Conservation (phyloP, 768 basidiomycete species). For the Mycena capillaripes region DNA sequence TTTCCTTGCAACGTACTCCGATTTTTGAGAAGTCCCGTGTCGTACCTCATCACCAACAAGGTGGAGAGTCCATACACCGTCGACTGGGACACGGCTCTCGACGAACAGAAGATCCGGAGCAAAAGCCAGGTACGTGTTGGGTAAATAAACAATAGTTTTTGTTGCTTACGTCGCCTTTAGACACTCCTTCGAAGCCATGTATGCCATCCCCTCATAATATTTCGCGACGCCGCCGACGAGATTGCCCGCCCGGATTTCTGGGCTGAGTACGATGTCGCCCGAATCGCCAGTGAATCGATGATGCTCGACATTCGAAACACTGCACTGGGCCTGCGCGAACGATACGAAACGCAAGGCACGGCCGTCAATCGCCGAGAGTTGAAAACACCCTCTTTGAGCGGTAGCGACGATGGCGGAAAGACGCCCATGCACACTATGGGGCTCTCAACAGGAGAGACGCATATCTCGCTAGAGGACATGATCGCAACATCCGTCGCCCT, state of each 20-base stretch:
- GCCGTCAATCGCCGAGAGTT: neutral
- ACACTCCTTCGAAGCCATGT: constrained; percentile 77
- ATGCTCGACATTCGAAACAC: constrained; percentile 77
- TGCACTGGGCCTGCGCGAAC: constrained; percentile 61
- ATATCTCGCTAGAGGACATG: constrained; percentile 82
- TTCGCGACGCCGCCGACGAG: constrained; percentile 75
- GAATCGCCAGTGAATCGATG: constrained; percentile 75
- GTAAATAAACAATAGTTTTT: neutral
- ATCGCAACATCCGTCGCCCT: constrained; percentile 78
- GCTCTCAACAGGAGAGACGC: constrained; percentile 52
- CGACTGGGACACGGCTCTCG: constrained; percentile 79
- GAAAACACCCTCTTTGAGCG: constrained; percentile 3
- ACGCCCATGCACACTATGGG: constrained; percentile 38
- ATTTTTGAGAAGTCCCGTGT: constrained; percentile 79
- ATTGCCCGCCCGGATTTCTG: constrained; percentile 76
- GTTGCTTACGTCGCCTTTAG: constrained; percentile 51
- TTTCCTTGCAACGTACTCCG: constrained; percentile 91
- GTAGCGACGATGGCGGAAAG: constrained; percentile 29
- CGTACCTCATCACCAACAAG: constrained; percentile 68
- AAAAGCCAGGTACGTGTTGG: constrained; percentile 74
- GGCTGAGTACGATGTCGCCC: constrained; percentile 71
- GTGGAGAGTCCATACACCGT: constrained; percentile 74
- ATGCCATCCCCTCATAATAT: constrained; percentile 81
- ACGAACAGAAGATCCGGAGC: constrained; percentile 77
- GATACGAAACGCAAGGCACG: constrained; percentile 28